Percentiles rank a stretch among this genome's conserved stretches.
Conservation (phyloP, 2,329 filamentous ascomycete genomes). For the Cladosporium sp. region DNA sequence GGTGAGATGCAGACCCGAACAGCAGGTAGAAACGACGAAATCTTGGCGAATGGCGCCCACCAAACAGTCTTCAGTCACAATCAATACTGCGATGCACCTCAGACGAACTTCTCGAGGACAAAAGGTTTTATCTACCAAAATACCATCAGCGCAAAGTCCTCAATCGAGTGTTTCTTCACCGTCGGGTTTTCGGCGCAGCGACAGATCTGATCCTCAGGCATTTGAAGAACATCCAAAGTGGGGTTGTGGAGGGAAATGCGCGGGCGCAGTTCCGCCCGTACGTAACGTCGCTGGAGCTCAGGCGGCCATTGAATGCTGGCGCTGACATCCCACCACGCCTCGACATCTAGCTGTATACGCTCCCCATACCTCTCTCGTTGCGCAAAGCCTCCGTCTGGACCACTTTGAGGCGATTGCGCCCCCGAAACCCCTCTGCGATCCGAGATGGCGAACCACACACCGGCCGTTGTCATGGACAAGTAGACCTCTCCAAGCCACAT, state of each 20-base stretch:
- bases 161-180: too few species aligned
- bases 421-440: background rate
- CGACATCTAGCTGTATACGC: background rate
- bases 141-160: too few species aligned
- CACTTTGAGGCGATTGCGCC: background rate
- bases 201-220: too few species aligned
- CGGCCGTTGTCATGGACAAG: conserved; percentile 99
- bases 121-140: too few species aligned
- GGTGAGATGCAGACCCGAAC: too few species aligned
- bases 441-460: conserved; percentile 93
- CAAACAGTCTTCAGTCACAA: too few species aligned
- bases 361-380: too few species aligned
- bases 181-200: too few species aligned
- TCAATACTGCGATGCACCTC: too few species aligned
- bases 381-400: background rate
- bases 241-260: background rate
- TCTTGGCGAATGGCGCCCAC: too few species aligned
- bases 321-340: background rate
- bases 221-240: background rate
- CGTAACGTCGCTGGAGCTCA: conserved; percentile 9
- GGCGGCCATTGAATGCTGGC: conserved; percentile 4
- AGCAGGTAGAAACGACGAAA: too few species aligned
- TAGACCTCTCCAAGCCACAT: conserved; percentile 51
- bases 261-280: background rate
- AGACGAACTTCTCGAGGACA: too few species aligned